phyloP scores from a whole-genome alignment of 371 early-diverging fungal genomes.

The Homolaphlyctis polyrhiza region DNA sequence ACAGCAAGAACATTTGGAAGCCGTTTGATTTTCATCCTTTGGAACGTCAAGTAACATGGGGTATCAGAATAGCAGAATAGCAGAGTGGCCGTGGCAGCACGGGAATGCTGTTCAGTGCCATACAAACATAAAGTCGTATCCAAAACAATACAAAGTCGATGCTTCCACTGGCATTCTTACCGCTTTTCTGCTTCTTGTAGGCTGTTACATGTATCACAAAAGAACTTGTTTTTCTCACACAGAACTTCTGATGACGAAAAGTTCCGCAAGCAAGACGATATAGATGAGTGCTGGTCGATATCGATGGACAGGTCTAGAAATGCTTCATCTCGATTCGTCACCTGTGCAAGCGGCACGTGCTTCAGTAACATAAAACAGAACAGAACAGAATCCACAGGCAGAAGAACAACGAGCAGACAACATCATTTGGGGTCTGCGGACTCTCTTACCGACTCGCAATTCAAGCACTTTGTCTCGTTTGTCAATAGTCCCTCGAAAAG shows the following conservation, averaged over 20 bases:
- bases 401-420: background rate
- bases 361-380: background rate
- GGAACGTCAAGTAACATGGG: no score
- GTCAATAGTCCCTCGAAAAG: constrained; percentile 92
- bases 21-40: constrained; percentile 91
- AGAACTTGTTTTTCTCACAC: constrained; percentile 93
- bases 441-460: constrained; percentile 89
- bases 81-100: no score
- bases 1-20: constrained; percentile 91
- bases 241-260: constrained; percentile 90
- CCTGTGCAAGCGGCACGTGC: constrained; percentile 35
- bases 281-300: constrained; percentile 90
- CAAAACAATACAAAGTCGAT: background rate
- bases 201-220: constrained; percentile 89
- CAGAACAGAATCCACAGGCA: constrained; percentile 8
- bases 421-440: no score
- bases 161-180: constrained; percentile 26
- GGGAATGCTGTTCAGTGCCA: no score
- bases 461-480: constrained; percentile 93
- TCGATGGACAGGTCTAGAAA: constrained; percentile 95
- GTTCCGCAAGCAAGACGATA: constrained; percentile 85
- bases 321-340: constrained; percentile 89
- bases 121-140: background rate
- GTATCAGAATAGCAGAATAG: no score
- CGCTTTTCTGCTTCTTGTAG: constrained; percentile 94